Base-by-base conservation (phyloP, 345 rosid genomes). In the Eucalyptus tenuipes region DNA sequence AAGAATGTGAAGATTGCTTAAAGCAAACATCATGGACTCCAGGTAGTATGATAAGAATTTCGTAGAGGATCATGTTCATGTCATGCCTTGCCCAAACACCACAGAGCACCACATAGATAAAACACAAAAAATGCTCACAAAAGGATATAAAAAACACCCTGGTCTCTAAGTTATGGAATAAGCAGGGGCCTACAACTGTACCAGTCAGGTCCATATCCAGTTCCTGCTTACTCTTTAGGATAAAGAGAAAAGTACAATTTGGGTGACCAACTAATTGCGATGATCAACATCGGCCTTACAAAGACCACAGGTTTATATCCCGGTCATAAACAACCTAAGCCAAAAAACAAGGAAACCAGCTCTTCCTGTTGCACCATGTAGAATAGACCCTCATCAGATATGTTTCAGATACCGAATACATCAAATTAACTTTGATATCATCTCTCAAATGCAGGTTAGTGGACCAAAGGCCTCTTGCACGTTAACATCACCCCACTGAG, bases 401-500 rank as follows among this genome's bases (percentile, higher is more conserved):
- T 18, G 45, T 75, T 75, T 75, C 45, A 75, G 81, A 71, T 20
- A 9, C 82, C 8, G 4, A 71, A 42, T 37, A 71, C 27, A 71
- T 37, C 27, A 71, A 71, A 37, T 71, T 71, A 18, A 40, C 82
- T 37, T 37, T 3, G 27, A 75, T 75, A 75, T 75, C 42, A 37
- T 75, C 47, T 75, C 82, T 75, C 27, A 37, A 75, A 42, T 20
- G 47, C 47, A 11, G 82, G 45, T 75, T 37, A 75, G 82, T 42
- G 42, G 42, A 71, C 82, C 82, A 37, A 37, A 71, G 82, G 22
- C 27, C 82, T 71, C 82, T 71, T 71, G 82, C n/a, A 95, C 90
- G 86, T 97, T 97, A 66, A 96, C 95, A 87, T 97, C 97, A 40
- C 94, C 97, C 99, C 99, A 97, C 44, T 93, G 97, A 20, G 97